Evolutionary conservation across 2,329 filamentous ascomycete species (phyloP), one percentile per base, ranked within the genome.

Genomic region (Penicillium sp.): DNA sequence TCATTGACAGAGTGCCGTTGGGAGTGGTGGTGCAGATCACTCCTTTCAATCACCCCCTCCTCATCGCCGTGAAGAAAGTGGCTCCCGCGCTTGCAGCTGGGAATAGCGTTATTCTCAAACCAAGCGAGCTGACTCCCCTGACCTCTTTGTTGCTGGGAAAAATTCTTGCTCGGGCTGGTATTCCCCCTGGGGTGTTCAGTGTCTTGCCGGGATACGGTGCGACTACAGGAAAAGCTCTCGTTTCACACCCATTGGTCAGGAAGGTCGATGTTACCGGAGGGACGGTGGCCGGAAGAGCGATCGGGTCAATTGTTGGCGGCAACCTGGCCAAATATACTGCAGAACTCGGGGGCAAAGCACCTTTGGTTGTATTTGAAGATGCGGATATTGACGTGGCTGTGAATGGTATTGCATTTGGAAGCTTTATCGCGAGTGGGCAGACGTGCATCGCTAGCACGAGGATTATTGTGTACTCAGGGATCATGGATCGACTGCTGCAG

Each of bases 371-470:
- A 4, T 77, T 77, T 52, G 65, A 70, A 2, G 71, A 74, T 40
- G 65, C 75, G 6, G 71, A 76, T 26, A 60, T 77, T 3, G 69
- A 73, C 6, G 59, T 64, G 16, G 68, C 73, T 1, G 68, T 76
- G 1, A 68, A 73, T 45, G 73, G 72, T 13, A 69, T 75, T 11
- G 65, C 76, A 7, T 80, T 80, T 60, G 78, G 77, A 6, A 76
- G 76, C 25, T 84, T 83, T 53, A 83, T 84, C 57, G 82, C 82
- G 0, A 83, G 81, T 59, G 84, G 84, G 0, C 83, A 85, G 67
- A 85, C 83, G 0, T 85, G 83, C 48, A 81, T 85, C 13, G 84
- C 83, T 4, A 83, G 83, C 5, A 85, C 82, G 16, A 76, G 84
- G 25, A 77, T 85, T 30, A 75, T 86, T 42, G 82, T 84, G 10